Base-by-base conservation (phyloP, 2,329 filamentous ascomycete species). In the Colletotrichum chrysophilum region DNA sequence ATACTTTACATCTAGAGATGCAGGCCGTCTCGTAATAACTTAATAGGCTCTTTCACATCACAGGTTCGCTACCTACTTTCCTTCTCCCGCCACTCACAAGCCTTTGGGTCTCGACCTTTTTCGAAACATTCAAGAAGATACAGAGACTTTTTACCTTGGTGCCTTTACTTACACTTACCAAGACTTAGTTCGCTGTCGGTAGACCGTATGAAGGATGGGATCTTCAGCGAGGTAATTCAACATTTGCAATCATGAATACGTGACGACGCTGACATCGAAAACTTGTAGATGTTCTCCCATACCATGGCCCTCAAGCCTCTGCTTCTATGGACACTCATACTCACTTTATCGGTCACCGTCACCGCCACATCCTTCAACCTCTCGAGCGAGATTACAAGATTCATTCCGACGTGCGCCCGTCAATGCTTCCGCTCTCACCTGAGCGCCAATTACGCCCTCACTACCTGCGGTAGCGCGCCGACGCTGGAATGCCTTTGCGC, bases 401-500 rank as follows among this genome's bases (percentile, higher is more conserved):
- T 86, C 67, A 83, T 93, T n/a, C 91, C 92, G 8, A 77, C 82
- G 16, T 95, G 93, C 80, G 92, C 93, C 5, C 84, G 87, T 77
- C 79, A 83, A 56, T 96, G 94, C 82, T 88, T 95, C 78, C 80
- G 88, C 77, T 89, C 88, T 12, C 95, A 94, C 79, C 85, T 95
- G 78, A 82, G 83, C n/a, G 85, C 87, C 76, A 92, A 93, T 81
- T 94, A 91, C 80, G 87, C 87, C 43, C 79, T 82, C 24, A 83
- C 82, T 66, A 80, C 82, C 64, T 94, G 92, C 79, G 86, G 87
- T 34, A 80, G 83, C 38, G 84, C 84, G 16, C 86, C 89, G 13
- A 87, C 92, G 30, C 82, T 95, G 78, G 84, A 88, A 79, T 95
- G 93, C 78, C 86, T 95, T 8, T 96, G 94, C 82, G 88, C 88